A percentile compares a stretch with the other conserved stretches of the same genome.
Evolutionary conservation across 2,329 filamentous ascomycete species (phyloP).

Genomic region (Pyrenochaeta sp.): DNA sequence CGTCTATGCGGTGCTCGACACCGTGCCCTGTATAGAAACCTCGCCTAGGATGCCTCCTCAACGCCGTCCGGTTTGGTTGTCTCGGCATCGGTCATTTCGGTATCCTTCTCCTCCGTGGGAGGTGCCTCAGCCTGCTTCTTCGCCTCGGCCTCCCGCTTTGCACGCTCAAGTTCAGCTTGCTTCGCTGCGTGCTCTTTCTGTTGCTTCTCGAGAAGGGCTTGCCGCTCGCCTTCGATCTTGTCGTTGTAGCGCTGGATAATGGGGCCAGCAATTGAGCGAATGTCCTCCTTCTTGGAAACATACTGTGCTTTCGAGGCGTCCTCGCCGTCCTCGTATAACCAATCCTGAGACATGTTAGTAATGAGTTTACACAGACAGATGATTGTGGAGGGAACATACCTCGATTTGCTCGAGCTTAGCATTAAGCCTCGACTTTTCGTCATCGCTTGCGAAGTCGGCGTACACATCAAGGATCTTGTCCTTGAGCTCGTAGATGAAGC

Average conservation of each 20-base stretch:
- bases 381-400: constrained; percentile 65
- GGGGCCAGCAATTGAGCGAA: constrained; percentile 87
- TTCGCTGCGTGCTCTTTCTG: constrained; percentile 72
- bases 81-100: constrained; percentile 70
- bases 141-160: constrained; percentile 78
- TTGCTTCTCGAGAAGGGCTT: constrained; percentile 71
- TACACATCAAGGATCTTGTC: constrained; percentile 95
- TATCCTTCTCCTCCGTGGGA: constrained; percentile 48
- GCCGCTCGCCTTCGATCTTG: constrained; percentile 87
- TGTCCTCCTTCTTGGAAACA: constrained; percentile 93
- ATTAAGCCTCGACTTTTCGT: constrained; percentile 88
- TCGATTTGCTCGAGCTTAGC: constrained; percentile 84
- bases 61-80: constrained; percentile 49
- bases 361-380: background rate
- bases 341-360: constrained; percentile 70
- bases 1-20: background rate
- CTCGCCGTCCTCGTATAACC: constrained; percentile 97
- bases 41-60: constrained; percentile 45
- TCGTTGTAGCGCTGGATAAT: constrained; percentile 95
- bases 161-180: constrained; percentile 73
- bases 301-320: constrained; percentile 95
- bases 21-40: background rate
- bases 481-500: constrained; percentile 95
- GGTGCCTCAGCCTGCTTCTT: constrained; percentile 62
- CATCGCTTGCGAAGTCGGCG: constrained; percentile 85